A percentile compares a stretch with the other conserved stretches of the same genome.
phyloP scores from a whole-genome alignment of 164 flowering plant genomes.

The Berberis vulgaris region DNA sequence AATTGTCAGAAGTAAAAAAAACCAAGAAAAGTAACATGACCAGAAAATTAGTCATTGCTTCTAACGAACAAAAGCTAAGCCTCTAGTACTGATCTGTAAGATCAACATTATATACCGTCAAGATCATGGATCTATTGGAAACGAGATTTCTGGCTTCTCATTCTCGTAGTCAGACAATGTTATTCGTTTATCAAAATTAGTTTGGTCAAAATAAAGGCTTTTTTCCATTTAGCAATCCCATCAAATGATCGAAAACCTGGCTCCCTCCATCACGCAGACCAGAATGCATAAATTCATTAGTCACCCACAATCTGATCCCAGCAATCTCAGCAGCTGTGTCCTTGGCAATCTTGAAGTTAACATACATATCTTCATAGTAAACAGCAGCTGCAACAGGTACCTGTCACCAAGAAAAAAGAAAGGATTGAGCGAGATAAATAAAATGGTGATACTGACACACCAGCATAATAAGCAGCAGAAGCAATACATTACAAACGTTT shows the following conservation, averaged over 20 bases:
- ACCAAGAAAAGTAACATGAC: too few relatives aligned
- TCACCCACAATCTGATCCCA: slow-evolving; percentile 79
- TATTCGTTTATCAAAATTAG: not conserved
- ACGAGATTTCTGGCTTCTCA: too few relatives aligned
- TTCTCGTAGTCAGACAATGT: not conserved
- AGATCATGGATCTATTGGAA: too few relatives aligned
- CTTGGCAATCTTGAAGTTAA: slow-evolving; percentile 70
- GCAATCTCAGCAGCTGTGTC: slow-evolving; percentile 75
- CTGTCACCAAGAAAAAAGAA: slow-evolving; percentile 25
- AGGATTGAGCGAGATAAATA: not conserved
- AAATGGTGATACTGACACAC: not conserved
- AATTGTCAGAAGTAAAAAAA: too few relatives aligned
- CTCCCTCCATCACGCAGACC: slow-evolving; percentile 76
- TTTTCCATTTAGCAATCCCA: slow-evolving; percentile 76
- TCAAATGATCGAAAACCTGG: slow-evolving; percentile 65
- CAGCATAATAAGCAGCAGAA: too few relatives aligned
- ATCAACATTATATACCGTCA: not conserved
- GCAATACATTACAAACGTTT: too few relatives aligned
- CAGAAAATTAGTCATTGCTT: too few relatives aligned
- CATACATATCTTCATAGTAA: slow-evolving; percentile 89
- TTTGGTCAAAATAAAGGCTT: slow-evolving; percentile 65
- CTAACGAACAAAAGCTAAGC: too few relatives aligned
- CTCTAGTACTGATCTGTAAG: not conserved
- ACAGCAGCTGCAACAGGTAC: slow-evolving; percentile 98
- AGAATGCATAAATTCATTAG: slow-evolving; percentile 96